phyloP scores from a whole-genome alignment of 768 basidiomycete species.

The Neoboletus subvelutipes region DNA sequence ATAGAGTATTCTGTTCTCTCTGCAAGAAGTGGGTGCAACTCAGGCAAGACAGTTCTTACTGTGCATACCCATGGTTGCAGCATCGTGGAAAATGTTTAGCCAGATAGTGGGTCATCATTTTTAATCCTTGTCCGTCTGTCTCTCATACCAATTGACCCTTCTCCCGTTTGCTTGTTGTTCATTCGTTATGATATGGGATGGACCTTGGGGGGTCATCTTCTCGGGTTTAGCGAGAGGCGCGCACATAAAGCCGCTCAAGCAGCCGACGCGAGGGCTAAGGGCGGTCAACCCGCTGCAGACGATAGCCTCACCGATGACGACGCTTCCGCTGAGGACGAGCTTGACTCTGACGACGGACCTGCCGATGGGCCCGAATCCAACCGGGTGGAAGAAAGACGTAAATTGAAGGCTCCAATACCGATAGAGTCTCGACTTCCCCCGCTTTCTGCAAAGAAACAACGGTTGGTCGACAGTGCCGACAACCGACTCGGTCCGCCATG shows the following conservation, averaged over 20 bases:
- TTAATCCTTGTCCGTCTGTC: neutral
- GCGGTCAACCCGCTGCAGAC: slow-evolving; percentile 26
- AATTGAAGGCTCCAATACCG: slow-evolving; percentile 22
- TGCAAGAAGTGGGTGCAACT: slow-evolving; percentile 85
- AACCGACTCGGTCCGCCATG: slow-evolving; percentile 22
- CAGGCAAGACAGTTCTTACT: slow-evolving; percentile 74
- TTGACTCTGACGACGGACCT: slow-evolving; percentile 37
- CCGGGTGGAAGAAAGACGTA: slow-evolving; percentile 26
- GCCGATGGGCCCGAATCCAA: slow-evolving; percentile 22
- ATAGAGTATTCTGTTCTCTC: slow-evolving; percentile 69
- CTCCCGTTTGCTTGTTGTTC: neutral
- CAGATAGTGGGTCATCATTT: slow-evolving; percentile 53
- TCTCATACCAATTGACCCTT: slow-evolving; percentile 14
- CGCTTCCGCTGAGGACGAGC: slow-evolving; percentile 33
- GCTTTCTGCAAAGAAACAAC: slow-evolving; percentile 25
- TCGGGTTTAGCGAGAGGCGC: slow-evolving; percentile 48
- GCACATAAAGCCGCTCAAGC: slow-evolving; percentile 55
- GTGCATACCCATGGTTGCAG: slow-evolving; percentile 80
- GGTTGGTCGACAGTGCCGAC: slow-evolving; percentile 17
- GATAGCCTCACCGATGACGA: slow-evolving; percentile 34
- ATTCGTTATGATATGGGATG: slow-evolving; percentile 2
- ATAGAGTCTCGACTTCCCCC: slow-evolving; percentile 20
- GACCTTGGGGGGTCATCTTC: neutral
- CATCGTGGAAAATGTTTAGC: slow-evolving; percentile 74
- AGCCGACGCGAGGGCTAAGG: slow-evolving; percentile 44